Evolutionary conservation across 176 grass and related monocot genomes (phyloP), one percentile per base, ranked within the genome.

Genomic region (Oryza australiensis): DNA sequence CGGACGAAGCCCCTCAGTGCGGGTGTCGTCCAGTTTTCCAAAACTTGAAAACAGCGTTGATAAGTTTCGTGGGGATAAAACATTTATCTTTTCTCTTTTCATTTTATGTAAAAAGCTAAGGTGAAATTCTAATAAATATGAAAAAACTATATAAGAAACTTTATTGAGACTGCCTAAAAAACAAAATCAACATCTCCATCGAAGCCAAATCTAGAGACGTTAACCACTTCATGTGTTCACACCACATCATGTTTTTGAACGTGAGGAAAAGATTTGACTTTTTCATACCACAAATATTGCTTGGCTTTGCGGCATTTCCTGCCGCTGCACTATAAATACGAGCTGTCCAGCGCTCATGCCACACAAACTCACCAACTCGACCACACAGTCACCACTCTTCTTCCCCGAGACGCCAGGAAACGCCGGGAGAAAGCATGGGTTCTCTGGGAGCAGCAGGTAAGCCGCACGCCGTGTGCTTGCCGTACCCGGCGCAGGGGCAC

Each of bases 401-500:
- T 16, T 49, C 46, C 46, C 46, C 11, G 14, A 10, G 28, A 5
- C 22, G 9, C 45, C 2, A 30, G 13, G 12, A 49, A 2, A 18
- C 14, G 0, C 27, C 63, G 9, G 45, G 49, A 2, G 18, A 4
- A 4, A 68, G 16, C 13, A 89, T 89, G 87, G 83, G 83, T 10
- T 91, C 92, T 8, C 41, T 80, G 30, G 80, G 65, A 20, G 24
- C 33, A 24, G 67, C 71, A 24, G 49, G 16, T 68, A 86, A 74
- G 66, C 72, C 89, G 34, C 92, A 97, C 77, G 87, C 86, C 43
- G 92, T 97, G 14, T 87, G 86, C 87, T 43, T 97, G 37, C 92
- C 94, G 26, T 81, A 87, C 64, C 94, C 94, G 24, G 87, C 83
- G 32, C 94, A 97, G 85, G 92, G 94, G 41, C 89, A 94, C 82